Percentiles rank a stretch among this genome's conserved stretches.
These are phyloP conservation scores for Craterostigma plantagineum DNA, from an alignment of 257 asterid species.

Conservation along the genomic window DNA sequence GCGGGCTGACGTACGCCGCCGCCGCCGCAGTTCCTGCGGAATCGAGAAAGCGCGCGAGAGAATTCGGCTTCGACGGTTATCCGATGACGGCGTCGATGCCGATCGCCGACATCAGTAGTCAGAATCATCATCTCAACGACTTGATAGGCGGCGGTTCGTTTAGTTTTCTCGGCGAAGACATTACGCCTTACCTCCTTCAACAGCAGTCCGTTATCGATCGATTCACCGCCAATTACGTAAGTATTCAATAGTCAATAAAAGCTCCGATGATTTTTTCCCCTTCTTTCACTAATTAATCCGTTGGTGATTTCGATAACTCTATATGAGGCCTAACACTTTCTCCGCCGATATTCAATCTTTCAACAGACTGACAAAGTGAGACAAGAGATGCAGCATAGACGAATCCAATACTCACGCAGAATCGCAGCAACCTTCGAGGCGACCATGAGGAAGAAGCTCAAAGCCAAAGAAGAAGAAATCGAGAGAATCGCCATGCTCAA, in stretches of 20 bases:
- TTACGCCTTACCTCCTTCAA: constrained; percentile 37
- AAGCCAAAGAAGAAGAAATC: constrained; percentile 26
- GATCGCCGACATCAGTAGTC: constrained; percentile 8
- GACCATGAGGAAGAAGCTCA: constrained; percentile 20
- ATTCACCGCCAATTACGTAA: constrained; percentile 40
- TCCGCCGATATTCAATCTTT: too few relatives aligned
- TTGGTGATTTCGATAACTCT: neutral
- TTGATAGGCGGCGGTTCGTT: constrained; percentile 18
- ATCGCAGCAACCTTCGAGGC: constrained; percentile 24
- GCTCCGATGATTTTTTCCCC: neutral
- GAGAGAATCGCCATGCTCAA: constrained; percentile 22
- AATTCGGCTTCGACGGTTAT: constrained; percentile 5
- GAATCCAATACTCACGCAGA: constrained; percentile 18
- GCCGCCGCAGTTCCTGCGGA: neutral
- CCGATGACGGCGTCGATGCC: constrained; percentile 7
- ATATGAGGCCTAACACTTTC: too few relatives aligned
- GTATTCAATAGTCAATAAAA: constrained; percentile 7
- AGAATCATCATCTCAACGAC: constrained; percentile 9
- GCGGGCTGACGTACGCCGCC: constrained; percentile 37
- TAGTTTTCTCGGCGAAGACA: constrained; percentile 48
- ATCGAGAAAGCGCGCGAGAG: constrained; percentile 49
- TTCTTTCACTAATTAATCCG: neutral
- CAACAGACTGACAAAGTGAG: constrained; percentile 36
- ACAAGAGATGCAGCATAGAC: constrained; percentile 22
- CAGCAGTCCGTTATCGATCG: constrained; percentile 49